Evolutionary conservation across 2,329 filamentous ascomycete species (phyloP), one percentile per base, ranked within the genome.

Genomic region (Fusarium ambrosium): DNA sequence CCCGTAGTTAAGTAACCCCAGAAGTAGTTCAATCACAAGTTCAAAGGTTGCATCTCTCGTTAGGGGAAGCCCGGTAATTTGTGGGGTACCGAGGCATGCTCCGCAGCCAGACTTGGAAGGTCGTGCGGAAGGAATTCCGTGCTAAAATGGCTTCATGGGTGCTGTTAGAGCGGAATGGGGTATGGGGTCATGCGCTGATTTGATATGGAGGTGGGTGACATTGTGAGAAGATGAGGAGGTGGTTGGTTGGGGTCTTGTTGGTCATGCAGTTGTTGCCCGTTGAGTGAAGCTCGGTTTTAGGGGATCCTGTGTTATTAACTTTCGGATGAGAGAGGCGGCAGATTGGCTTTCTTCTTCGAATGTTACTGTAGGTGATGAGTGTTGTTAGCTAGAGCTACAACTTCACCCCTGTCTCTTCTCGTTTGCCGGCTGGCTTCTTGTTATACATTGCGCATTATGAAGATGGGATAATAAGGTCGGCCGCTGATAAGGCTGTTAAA

Each of bases 121-220:
- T 72, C 55, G 18, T n/a, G 66, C 76, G 76, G 76, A 76, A 77
- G 48, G 5, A 41, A 65, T 78, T 78, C 76, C 76, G 73, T 51
- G 29, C 37, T 11, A 41, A 62, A 64, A 64, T 62, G 62, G 62
- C 20, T 41, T 63, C 61, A 29, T 55, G 20, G 34, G 4, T 24
- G 24, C 24, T 27, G 24, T 11, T 10, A 20, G 11, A 6, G 59
- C 59, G 59, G 59, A 64, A 64, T 11, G 16, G 6, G n/a, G 2
- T 34, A 8, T 43, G 58, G 16, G 24, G 32, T 37, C 18, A 13
- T 53, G 20, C 11, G 45, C 24, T 60, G 66, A 43, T 60, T 11
- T 60, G 58, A 60, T 60, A n/a, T 29, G n/a, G 18, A 24, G 32
- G 55, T 59, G 56, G 56, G 56, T 59, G 34, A 24, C 34, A 59